phyloP scores from a whole-genome alignment of 208 protist species.

The Herpetomonas tarakana region DNA sequence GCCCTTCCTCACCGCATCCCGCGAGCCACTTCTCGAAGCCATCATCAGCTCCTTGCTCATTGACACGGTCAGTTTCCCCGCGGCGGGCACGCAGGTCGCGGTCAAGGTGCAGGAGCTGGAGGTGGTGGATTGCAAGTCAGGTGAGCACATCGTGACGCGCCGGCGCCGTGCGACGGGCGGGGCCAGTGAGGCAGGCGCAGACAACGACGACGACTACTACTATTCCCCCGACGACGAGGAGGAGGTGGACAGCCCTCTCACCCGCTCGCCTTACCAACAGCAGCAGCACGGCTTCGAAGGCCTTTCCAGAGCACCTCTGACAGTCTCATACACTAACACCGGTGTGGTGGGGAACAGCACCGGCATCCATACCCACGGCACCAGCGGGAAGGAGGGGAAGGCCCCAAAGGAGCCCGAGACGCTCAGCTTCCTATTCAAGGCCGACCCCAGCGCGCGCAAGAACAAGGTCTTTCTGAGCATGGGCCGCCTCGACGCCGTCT shows the following conservation, averaged over 20 bases:
- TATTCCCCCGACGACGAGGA: neutral
- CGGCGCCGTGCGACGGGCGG: constrained; percentile 2
- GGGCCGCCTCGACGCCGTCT: constrained; percentile 53
- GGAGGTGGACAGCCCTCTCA: neutral
- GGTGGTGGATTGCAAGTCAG: constrained; percentile 55
- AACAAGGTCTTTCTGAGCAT: constrained; percentile 55
- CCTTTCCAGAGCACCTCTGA: too few species aligned
- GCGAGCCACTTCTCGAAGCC: constrained; percentile 62
- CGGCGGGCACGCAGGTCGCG: constrained; percentile 29
- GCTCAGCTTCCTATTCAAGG: constrained; percentile 40
- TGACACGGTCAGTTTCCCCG: constrained; percentile 45
- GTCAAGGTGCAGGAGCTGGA: constrained; percentile 64
- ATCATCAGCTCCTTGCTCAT: constrained; percentile 55
- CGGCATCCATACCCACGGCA: too few species aligned
- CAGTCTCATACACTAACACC: too few species aligned
- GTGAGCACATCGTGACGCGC: constrained; percentile 55
- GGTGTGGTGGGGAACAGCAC: too few species aligned
- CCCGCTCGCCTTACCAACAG: neutral
- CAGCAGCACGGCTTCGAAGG: neutral
- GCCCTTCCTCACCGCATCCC: constrained; percentile 60
- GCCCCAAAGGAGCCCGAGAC: constrained; percentile 18
- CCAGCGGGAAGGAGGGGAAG: too few species aligned
- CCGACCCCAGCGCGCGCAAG: constrained; percentile 33
- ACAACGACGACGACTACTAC: constrained; percentile 2
- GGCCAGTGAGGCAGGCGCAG: neutral